phyloP scores from a whole-genome alignment of 768 basidiomycete genomes.

The Mycena chlorophos region DNA sequence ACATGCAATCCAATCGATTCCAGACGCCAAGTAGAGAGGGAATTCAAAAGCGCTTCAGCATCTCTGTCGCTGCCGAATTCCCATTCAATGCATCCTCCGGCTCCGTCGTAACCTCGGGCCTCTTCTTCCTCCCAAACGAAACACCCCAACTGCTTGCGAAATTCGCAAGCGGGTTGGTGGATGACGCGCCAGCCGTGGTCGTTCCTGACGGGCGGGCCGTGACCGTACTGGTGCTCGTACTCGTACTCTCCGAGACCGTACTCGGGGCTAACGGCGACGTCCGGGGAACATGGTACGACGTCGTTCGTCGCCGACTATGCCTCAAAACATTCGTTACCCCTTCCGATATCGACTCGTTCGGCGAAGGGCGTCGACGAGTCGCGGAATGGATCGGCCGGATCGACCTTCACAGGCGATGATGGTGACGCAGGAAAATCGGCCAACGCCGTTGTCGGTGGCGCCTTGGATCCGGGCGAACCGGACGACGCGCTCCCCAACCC shows the following conservation, averaged over 20 bases:
- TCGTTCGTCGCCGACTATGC: slow-evolving; percentile 52
- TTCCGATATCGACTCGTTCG: slow-evolving; percentile 62
- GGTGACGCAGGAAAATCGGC: slow-evolving; percentile 52
- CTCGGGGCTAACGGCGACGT: slow-evolving; percentile 45
- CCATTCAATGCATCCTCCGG: slow-evolving; percentile 27
- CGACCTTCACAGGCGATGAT: slow-evolving; percentile 37
- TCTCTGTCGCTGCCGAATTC: slow-evolving; percentile 24
- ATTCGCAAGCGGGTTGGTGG: slow-evolving; percentile 54
- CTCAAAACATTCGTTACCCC: slow-evolving; percentile 50
- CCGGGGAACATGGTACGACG: slow-evolving; percentile 59
- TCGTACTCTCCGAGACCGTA: slow-evolving; percentile 26
- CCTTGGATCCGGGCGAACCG: slow-evolving; percentile 51
- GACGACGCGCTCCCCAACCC: slow-evolving; percentile 51
- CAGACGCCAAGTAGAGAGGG: neutral
- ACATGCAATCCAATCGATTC: neutral
- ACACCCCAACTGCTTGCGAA: slow-evolving; percentile 68
- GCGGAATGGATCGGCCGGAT: slow-evolving; percentile 38
- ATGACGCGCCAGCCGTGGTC: slow-evolving; percentile 35
- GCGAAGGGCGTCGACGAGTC: slow-evolving; percentile 46
- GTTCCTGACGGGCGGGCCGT: slow-evolving; percentile 24
- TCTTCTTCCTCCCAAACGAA: slow-evolving; percentile 60
- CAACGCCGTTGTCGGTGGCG: slow-evolving; percentile 66
- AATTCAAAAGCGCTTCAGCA: slow-evolving; percentile 35
- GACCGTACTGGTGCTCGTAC: slow-evolving; percentile 28
- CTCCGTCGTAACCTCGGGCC: slow-evolving; percentile 32